Conservation (phyloP, 2,329 filamentous ascomycete genomes). For the Botrytis tulipae region DNA sequence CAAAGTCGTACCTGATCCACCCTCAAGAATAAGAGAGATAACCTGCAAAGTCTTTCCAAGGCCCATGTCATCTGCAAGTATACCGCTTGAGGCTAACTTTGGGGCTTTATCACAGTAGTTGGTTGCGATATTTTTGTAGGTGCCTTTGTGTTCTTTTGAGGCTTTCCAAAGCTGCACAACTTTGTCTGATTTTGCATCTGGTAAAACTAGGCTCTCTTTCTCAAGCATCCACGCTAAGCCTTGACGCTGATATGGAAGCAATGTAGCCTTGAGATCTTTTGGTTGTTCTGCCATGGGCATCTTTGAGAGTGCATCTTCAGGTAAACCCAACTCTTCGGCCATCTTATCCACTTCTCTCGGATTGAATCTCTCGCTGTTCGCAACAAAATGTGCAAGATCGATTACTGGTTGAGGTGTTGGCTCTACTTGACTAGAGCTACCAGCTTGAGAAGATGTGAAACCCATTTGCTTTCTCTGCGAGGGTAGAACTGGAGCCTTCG, state of each 20-base stretch:
- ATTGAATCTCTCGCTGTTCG: constrained; percentile 65
- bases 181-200: constrained; percentile 55
- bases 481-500: constrained; percentile 56
- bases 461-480: constrained; percentile 38
- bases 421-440: constrained; percentile 23
- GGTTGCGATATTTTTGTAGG: constrained; percentile 68
- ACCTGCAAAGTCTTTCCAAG: constrained; percentile 85
- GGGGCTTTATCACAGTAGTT: constrained; percentile 64
- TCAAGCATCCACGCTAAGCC: constrained; percentile 78
- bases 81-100: constrained; percentile 71
- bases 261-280: constrained; percentile 56
- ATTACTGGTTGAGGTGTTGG: constrained; percentile 26
- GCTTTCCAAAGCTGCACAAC: constrained; percentile 77
- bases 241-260: constrained; percentile 77
- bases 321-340: constrained; percentile 52
- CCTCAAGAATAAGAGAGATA: constrained; percentile 70
- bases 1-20: constrained; percentile 61
- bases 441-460: constrained; percentile 30
- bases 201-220: constrained; percentile 70
- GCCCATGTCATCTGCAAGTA: constrained; percentile 94
- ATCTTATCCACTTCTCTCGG: constrained; percentile 67
- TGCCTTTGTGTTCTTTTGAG: constrained; percentile 39
- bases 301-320: constrained; percentile 64
- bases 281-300: constrained; percentile 75
- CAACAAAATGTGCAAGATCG: constrained; percentile 55